Base-by-base conservation (phyloP, 495 filamentous ascomycete species). In the Filosporella fistucella region DNA sequence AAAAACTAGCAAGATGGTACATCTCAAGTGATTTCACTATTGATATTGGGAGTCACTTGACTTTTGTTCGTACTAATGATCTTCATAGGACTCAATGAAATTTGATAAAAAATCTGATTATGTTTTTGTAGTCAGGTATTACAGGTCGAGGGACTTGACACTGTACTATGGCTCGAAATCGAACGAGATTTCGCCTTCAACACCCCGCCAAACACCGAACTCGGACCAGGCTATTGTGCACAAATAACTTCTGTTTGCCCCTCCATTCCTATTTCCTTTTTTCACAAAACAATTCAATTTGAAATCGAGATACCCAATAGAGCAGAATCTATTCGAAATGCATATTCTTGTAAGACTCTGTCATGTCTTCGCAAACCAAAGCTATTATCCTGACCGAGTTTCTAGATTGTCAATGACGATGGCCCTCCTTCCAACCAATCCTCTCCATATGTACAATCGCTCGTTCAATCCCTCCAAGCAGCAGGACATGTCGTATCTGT, bases 401-500 rank as follows among this genome's bases (percentile, higher is more conserved):
- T 42, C 7, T 36, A 89, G 85, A 75, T 91, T 21, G 78, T 78
- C 20, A 98, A 98, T 75, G 93, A 98, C 69, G 93, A 98, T 72
- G 93, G 93, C 16, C 93, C 93, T 32, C 93, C 93, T 54, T 94
- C 87, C 24, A 79, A 85, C 42, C 78, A 89, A 61, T 91, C 90
- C 25, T 95, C 90, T 1, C 93, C 93, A 3, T 97, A 98, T 59
- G 78, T 96, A 51, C 89, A 94, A 69, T 82, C 86, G 26, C 82
- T 95, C 57, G 81, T 96, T 12, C 70, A 78, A 28, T 76, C 82
- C 18, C 83, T 98, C 29, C 87, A 93, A 66, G 57, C 68, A 24
- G 78, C 80, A 14, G 88, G 91, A 9, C 91, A 94, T 64, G 76
- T 72, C 29, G 89, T 97, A 49, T 91, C 87, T 2, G 91, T 97